phyloP scores from a whole-genome alignment of 805 yeast genomes.

The Ogataea philodendri region DNA sequence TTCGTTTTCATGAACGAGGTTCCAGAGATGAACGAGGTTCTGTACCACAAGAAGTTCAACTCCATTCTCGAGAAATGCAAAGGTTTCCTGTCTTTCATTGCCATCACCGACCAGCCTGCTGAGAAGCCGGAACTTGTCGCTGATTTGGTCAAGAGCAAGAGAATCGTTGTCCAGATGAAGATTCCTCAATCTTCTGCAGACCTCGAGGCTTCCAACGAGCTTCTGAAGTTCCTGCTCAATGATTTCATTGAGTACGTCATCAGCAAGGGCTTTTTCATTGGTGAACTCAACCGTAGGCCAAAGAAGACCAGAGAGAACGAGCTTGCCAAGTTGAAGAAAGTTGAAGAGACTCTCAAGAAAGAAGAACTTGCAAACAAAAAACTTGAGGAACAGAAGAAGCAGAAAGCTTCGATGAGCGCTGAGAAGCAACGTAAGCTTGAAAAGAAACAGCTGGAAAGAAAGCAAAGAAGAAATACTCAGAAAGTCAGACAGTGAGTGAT shows the following conservation, averaged over 20 bases:
- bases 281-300: slow-evolving; percentile 75
- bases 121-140: slow-evolving; percentile 61
- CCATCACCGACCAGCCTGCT: slow-evolving; percentile 82
- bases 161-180: slow-evolving; percentile 53
- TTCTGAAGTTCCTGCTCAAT: slow-evolving; percentile 56
- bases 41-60: slow-evolving; percentile 51
- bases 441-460: slow-evolving; percentile 76
- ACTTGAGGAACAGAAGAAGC: slow-evolving; percentile 64
- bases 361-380: slow-evolving; percentile 71
- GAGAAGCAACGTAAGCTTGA: slow-evolving; percentile 79
- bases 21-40: slow-evolving; percentile 70
- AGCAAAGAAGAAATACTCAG: slow-evolving; percentile 74
- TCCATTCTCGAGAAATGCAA: slow-evolving; percentile 39
- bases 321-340: slow-evolving; percentile 63
- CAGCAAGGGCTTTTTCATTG: slow-evolving; percentile 53
- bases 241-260: slow-evolving; percentile 34
- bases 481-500: slow-evolving; percentile 36
- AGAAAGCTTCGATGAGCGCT: slow-evolving; percentile 63
- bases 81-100: slow-evolving; percentile 58
- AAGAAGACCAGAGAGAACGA: slow-evolving; percentile 76
- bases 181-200: slow-evolving; percentile 52
- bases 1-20: slow-evolving; percentile 89
- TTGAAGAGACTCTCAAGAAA: slow-evolving; percentile 59
- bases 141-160: slow-evolving; percentile 54
- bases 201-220: slow-evolving; percentile 50